phyloP scores from a whole-genome alignment of 2,329 filamentous ascomycete genomes.

The Teratosphaeria viscida region DNA sequence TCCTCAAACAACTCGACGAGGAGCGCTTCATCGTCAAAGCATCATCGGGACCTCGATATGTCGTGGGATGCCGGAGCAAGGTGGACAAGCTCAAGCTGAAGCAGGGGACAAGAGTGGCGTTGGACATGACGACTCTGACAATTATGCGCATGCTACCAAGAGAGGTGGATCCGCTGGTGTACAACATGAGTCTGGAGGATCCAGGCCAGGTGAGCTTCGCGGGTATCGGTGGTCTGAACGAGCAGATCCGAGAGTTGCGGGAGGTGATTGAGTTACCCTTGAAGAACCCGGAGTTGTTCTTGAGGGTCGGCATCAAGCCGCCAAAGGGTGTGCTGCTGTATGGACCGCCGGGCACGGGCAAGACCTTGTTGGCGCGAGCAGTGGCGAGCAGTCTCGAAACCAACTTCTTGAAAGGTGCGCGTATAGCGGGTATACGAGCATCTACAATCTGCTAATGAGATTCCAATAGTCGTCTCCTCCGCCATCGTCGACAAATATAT shows the following conservation, averaged over 20 bases:
- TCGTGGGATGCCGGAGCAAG: conserved; percentile 95
- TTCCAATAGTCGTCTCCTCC: conserved; percentile 72
- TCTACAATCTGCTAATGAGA: conserved; percentile 7
- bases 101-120: conserved; percentile 91
- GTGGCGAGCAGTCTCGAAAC: conserved; percentile 95
- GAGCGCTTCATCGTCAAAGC: conserved; percentile 99
- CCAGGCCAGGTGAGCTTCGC: conserved; percentile 96
- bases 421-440: not conserved
- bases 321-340: conserved; percentile 96
- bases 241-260: conserved; percentile 92
- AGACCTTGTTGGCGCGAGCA: conserved; percentile 86
- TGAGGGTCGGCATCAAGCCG: conserved; percentile 95
- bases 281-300: conserved; percentile 96
- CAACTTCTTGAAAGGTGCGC: conserved; percentile 87
- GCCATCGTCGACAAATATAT: conserved; percentile 99
- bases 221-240: conserved; percentile 93
- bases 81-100: conserved; percentile 96
- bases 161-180: conserved; percentile 95
- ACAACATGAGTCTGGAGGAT: conserved; percentile 99
- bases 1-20: conserved; percentile 96
- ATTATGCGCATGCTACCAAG: conserved; percentile 99
- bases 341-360: conserved; percentile 91
- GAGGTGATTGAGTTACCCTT: conserved; percentile 96
- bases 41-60: conserved; percentile 92
- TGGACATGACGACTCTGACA: conserved; percentile 98